A percentile compares a stretch with the other conserved stretches of the same genome.
These are phyloP conservation scores for Cyberlindnera sargentensis DNA, from an alignment of 805 yeast genomes.

Conservation along the genomic window DNA sequence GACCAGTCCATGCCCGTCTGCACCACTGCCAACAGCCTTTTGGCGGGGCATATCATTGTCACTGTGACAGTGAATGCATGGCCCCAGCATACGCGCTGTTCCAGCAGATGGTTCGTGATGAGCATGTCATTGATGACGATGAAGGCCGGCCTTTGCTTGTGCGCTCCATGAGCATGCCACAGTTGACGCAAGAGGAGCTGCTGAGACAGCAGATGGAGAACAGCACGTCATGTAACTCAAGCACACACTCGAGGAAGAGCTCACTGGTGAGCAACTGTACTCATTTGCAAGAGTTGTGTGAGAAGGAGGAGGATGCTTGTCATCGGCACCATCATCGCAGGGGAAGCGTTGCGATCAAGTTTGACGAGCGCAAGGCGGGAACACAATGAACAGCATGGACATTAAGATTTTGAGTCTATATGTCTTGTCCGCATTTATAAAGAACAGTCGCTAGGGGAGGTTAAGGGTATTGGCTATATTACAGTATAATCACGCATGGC, in stretches of 20 bases:
- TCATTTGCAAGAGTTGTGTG: slow-evolving; percentile 4
- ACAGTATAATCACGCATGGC: too few relatives aligned
- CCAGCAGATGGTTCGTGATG: too few relatives aligned
- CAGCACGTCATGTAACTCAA: background rate
- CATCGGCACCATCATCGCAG: slow-evolving; percentile 24
- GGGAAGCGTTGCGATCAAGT: slow-evolving; percentile 23
- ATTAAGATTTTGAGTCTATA: too few relatives aligned
- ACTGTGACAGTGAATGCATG: too few relatives aligned
- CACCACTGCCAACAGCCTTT: slow-evolving; percentile 3
- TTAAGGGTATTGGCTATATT: too few relatives aligned
- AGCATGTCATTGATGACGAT: too few relatives aligned
- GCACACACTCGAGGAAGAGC: slow-evolving; percentile 6
- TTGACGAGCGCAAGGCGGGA: slow-evolving; percentile 10
- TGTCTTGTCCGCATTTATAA: too few relatives aligned
- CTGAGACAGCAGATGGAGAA: background rate
- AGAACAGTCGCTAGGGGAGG: too few relatives aligned
- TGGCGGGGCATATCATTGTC: too few relatives aligned
- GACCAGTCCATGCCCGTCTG: slow-evolving; percentile 11
- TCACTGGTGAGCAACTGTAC: slow-evolving; percentile 13
- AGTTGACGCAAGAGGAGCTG: background rate
- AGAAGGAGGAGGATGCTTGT: slow-evolving; percentile 5
- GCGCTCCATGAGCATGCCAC: background rate
- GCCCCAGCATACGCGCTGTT: too few relatives aligned
- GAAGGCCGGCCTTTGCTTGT: background rate
- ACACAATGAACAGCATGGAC: slow-evolving; percentile 1